phyloP scores from a whole-genome alignment of 306 rosid genomes.

The Medicago truncatula region DNA sequence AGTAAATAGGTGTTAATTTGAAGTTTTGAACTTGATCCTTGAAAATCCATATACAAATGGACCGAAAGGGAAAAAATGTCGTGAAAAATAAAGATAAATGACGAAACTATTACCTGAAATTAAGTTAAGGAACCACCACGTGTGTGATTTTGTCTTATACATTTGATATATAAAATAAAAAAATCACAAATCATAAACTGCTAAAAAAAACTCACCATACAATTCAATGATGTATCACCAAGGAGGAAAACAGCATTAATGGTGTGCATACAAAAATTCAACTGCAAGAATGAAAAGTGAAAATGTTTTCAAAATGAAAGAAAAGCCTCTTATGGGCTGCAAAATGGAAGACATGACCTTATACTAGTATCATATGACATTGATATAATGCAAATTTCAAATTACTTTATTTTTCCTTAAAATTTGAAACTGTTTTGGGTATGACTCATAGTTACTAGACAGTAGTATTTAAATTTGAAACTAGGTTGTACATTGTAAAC shows the following conservation, averaged over 20 bases:
- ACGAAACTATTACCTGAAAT: no score
- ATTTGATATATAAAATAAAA: not conserved
- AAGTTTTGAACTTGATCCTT: not conserved
- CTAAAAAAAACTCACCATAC: conserved; percentile 66
- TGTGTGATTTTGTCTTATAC: no score
- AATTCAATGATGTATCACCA: conserved; percentile 78
- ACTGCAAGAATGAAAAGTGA: conserved; percentile 52
- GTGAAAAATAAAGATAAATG: no score
- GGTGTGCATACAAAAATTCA: conserved; percentile 77
- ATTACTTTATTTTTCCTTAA: not conserved
- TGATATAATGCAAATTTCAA: conserved; percentile 30
- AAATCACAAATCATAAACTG: not conserved
- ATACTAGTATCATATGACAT: not conserved
- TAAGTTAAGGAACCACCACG: no score
- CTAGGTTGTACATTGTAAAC: no score
- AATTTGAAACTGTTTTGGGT: no score
- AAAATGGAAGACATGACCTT: no score
- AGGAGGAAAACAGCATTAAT: conserved; percentile 78
- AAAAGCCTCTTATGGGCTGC: not conserved
- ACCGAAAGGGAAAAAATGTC: no score
- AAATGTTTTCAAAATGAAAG: conserved; percentile 41
- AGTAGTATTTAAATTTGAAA: no score
- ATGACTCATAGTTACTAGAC: no score
- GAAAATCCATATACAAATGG: no score
- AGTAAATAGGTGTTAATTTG: conserved; percentile 31